Percentiles rank a stretch among this genome's conserved stretches.
These are phyloP conservation scores for Leishmania lainsoni DNA, from an alignment of 208 protist genomes.

Conservation along the genomic window DNA sequence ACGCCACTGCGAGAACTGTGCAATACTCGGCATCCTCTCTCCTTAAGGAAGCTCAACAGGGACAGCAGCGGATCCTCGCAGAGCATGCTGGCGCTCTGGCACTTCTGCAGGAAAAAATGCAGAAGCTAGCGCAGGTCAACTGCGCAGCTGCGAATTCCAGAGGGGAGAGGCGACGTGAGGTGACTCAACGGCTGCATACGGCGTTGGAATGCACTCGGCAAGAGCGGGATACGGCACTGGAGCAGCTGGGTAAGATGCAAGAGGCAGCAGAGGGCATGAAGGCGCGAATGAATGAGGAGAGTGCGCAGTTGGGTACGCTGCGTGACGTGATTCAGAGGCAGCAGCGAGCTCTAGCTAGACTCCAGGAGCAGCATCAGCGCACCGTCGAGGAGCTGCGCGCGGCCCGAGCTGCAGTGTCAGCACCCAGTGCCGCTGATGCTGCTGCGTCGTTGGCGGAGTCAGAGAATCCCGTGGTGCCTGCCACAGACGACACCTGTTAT, in stretches of 20 bases:
- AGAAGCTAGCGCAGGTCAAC: background rate
- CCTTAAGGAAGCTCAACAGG: slow-evolving; percentile 24
- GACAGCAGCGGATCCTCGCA: slow-evolving; percentile 24
- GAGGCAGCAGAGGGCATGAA: background rate
- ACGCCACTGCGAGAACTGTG: slow-evolving; percentile 7
- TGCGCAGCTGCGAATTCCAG: slow-evolving; percentile 7
- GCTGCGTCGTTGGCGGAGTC: background rate
- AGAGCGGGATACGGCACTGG: slow-evolving; percentile 22
- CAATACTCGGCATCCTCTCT: slow-evolving; percentile 22
- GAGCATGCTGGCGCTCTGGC: slow-evolving; percentile 15
- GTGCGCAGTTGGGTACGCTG: background rate
- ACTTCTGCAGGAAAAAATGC: slow-evolving; percentile 11
- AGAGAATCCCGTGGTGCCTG: background rate
- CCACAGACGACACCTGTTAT: background rate
- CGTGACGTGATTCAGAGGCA: slow-evolving; percentile 4
- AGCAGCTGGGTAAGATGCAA: background rate
- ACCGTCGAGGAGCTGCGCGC: slow-evolving; percentile 3
- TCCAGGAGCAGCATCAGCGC: background rate
- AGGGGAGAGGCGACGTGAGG: slow-evolving; percentile 22
- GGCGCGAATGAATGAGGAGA: background rate
- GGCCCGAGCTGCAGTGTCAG: background rate
- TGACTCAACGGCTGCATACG: slow-evolving; percentile 8
- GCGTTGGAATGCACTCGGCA: slow-evolving; percentile 25
- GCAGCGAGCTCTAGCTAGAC: background rate
- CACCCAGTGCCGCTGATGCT: background rate